phyloP scores from a whole-genome alignment of 352 stramenopile species.

The Pythium graminicola region DNA sequence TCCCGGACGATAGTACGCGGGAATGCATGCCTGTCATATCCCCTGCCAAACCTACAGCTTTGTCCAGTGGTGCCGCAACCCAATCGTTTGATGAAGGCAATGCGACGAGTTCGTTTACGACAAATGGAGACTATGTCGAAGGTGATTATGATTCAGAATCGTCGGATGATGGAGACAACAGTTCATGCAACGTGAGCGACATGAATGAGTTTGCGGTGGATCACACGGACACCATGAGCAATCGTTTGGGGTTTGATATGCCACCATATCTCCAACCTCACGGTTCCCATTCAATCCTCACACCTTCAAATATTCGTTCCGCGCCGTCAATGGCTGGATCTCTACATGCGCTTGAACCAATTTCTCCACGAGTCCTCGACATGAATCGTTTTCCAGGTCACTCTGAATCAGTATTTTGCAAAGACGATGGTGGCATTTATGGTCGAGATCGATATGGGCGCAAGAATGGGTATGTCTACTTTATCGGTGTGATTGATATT shows the following conservation, averaged over 20 bases:
- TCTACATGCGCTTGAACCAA: conserved; percentile 22
- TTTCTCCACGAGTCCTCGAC: conserved; percentile 51
- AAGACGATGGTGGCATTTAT: conserved; percentile 67
- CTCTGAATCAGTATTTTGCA: conserved; percentile 66
- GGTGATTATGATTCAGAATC: conserved; percentile 9
- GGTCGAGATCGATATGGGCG: conserved; percentile 65
- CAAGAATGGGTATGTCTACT: conserved; percentile 79
- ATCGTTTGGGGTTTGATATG: conserved; percentile 1
- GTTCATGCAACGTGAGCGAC: conserved; percentile 6
- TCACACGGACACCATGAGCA: background rate
- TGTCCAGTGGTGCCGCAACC: background rate
- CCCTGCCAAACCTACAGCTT: background rate
- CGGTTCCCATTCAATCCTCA: conserved; percentile 9
- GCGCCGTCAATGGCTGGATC: conserved; percentile 17
- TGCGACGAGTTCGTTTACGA: background rate
- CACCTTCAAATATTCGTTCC: conserved; percentile 7
- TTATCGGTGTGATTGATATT: conserved; percentile 89
- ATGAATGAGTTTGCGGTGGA: conserved; percentile 15
- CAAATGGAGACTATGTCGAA: conserved; percentile 9
- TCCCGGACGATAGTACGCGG: conserved; percentile 12
- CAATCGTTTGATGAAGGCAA: background rate
- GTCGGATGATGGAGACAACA: conserved; percentile 5
- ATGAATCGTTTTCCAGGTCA: conserved; percentile 34
- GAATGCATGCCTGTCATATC: conserved; percentile 12
- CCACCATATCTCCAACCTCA: conserved; percentile 6